Base-by-base conservation (phyloP, 83 land plant species). In the Thuja plicata region DNA sequence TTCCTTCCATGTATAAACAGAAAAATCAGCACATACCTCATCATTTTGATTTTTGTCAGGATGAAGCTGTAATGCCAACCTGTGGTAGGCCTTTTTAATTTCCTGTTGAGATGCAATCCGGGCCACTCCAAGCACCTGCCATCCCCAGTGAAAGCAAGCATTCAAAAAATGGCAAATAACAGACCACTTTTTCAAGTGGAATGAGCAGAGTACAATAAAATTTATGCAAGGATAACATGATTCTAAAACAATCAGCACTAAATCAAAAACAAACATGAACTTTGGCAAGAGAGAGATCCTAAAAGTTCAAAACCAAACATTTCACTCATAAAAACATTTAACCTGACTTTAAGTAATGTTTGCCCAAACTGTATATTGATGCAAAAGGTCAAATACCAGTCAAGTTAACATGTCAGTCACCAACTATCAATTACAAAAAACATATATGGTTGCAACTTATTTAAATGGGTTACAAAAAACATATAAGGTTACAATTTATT, bases 41-140 rank as follows among this genome's bases (percentile, higher is more conserved):
- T 96, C 98, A 30, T 94, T 97, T 86, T 95, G 98, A 91, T 97
- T 97, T 87, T 97, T 97, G 91, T 97, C 99, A 17, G 99, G 99
- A 89, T 97, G 99, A 40, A 96, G 94, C 5, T 94, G 94, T 91
- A 97, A 86, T 16, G 99, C 99, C 87, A 96, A 91, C 87, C 90
- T 97, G 87, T 97, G 92, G 87, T 97, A 97, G n/a, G 98, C 99
- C 90, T 96, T 96, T 89, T 93, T 96, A 48, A 97, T 97, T 86
- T 97, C 97, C 86, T 93, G 97, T 6, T 95, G 97, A 46, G 96
- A 88, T 50, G 99, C 99, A 71, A 92, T 92, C 48, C 74, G 88
- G 50, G 92, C 97, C 35, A 97, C 98, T 37, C 98, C 99, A 84
- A 97, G 95, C 87, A 95, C 90, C 99, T 97, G 90, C 50, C 79